Percentiles rank a stretch among this genome's conserved stretches.
Evolutionary conservation across 1,284 basidiomycete genomes (phyloP).

Genomic region (Meripilus lineatus): DNA sequence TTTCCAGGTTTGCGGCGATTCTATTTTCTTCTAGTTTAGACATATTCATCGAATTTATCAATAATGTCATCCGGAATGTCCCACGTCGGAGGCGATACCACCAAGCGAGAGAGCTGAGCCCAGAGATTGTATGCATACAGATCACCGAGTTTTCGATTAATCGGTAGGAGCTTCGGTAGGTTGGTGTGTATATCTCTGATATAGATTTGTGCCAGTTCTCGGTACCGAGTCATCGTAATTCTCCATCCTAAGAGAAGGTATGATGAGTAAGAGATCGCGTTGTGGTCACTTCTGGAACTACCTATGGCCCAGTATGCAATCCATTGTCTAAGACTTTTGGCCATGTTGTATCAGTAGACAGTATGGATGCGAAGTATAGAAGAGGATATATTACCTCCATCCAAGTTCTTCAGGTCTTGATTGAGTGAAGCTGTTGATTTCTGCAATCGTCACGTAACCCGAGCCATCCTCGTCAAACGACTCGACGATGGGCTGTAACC

Average conservation of each 20-base stretch:
- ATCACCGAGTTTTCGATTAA: conserved; percentile 15
- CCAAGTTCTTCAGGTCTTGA: conserved; percentile 12
- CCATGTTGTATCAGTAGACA: conserved; percentile 1
- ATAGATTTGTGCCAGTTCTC: conserved; percentile 13
- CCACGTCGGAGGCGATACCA: conserved; percentile 7
- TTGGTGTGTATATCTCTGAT: conserved; percentile 17
- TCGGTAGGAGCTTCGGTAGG: conserved; percentile 11
- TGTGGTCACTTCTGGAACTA: conserved; percentile 2
- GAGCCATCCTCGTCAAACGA: conserved; percentile 48
- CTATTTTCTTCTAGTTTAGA: conserved; percentile 13
- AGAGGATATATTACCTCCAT: conserved; percentile 29
- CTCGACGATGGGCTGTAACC: conserved; percentile 39
- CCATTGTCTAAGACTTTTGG: conserved; percentile 27
- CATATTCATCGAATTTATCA: conserved; percentile 16
- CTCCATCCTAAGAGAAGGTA: conserved; percentile 18
- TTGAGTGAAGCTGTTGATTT: conserved; percentile 39
- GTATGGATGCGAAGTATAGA: conserved; percentile 12
- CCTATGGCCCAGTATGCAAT: conserved; percentile 14
- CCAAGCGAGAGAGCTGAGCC: conserved; percentile 3
- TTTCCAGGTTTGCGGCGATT: conserved; percentile 20
- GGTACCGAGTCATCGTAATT: conserved; percentile 14
- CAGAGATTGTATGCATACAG: conserved; percentile 13
- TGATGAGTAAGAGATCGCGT: conserved; percentile 17
- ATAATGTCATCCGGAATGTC: conserved; percentile 5
- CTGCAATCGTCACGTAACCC: conserved; percentile 42